phyloP scores from a whole-genome alignment of 202 grass and related monocot genomes.

The Carex sylvatica region DNA sequence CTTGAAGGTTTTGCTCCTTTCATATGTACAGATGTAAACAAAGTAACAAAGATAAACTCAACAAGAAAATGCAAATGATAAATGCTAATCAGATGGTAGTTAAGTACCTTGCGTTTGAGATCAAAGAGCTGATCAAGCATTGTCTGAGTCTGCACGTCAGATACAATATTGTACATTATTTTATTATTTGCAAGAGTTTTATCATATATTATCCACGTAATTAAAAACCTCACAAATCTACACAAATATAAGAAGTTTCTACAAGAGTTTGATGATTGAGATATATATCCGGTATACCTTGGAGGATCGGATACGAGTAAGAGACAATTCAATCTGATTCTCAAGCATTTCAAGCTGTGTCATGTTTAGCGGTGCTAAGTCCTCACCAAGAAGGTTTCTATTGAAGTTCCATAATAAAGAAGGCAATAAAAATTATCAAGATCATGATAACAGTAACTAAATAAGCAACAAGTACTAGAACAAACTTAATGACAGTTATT shows the following conservation, averaged over 20 bases:
- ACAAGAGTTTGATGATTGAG: neutral
- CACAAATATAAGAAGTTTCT: neutral
- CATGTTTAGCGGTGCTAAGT: slow-evolving; percentile 58
- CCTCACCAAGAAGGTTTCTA: slow-evolving; percentile 90
- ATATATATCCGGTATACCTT: slow-evolving; percentile 40
- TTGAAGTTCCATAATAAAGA: neutral
- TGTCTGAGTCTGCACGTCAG: slow-evolving; percentile 38
- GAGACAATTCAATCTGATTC: slow-evolving; percentile 67
- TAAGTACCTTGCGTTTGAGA: slow-evolving; percentile 77
- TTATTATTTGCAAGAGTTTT: neutral
- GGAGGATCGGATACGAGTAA: slow-evolving; percentile 61
- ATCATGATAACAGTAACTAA: neutral
- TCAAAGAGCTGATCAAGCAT: slow-evolving; percentile 66
- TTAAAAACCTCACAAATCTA: neutral
- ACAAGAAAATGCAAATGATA: neutral
- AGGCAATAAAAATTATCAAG: neutral
- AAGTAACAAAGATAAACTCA: neutral
- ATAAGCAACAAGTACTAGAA: neutral
- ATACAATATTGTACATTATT: slow-evolving; percentile 1
- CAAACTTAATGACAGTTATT: neutral
- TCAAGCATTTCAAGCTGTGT: slow-evolving; percentile 83
- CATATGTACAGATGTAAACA: neutral
- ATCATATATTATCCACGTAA: neutral
- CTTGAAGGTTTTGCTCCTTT: slow-evolving; percentile 28
- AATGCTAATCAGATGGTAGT: neutral